Base-by-base conservation (phyloP, 2,329 filamentous ascomycete species). In the Exophiala dermatitidis region DNA sequence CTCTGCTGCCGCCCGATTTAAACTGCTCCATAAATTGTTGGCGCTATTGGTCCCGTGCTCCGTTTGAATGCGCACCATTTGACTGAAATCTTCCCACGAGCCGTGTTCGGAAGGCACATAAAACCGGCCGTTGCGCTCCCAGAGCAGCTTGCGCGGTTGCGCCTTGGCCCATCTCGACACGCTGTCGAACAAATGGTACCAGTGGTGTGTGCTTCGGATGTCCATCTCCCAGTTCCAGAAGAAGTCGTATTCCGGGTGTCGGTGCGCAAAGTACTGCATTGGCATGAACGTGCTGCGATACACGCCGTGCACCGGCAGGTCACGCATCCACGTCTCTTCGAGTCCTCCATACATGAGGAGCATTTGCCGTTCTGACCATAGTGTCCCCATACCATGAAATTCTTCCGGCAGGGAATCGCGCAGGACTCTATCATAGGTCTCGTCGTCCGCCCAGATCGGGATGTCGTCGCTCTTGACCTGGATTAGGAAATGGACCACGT, bases 181-280 rank as follows among this genome's bases (percentile, higher is more conserved):
- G 65, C 85, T 85, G 60, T 82, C 79, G 64, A 91, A 79, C 19
- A 88, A 70, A 57, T 88, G 81, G 60, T 86, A 90, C 73, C 87
- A 91, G 70, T 95, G 89, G 34, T 90, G 89, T 0, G 86, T 93
- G 68, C 94, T 95, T 31, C 89, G 84, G 42, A 90, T 82, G 64
- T 95, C 90, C 84, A 95, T 91, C 69, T 95, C 90, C 88, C 90
- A 94, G 61, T 95, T 88, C 90, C 90, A 95, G 69, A 90, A 89
- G 71, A 83, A 88, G 45, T 94, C 88, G 65, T 90, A 95, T 68
- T 95, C 90, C 1, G 88, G 86, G 69, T 95, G 90, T 63, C 82
- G 80, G 65, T 90, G 83, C 4, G 90, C 88, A 67, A 97, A 97
- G 69, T 91, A 87, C 66, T 96, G 90, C 74, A 97, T 84, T 0